Conservation (phyloP, 768 basidiomycete species). For the Inosperma sp. region DNA sequence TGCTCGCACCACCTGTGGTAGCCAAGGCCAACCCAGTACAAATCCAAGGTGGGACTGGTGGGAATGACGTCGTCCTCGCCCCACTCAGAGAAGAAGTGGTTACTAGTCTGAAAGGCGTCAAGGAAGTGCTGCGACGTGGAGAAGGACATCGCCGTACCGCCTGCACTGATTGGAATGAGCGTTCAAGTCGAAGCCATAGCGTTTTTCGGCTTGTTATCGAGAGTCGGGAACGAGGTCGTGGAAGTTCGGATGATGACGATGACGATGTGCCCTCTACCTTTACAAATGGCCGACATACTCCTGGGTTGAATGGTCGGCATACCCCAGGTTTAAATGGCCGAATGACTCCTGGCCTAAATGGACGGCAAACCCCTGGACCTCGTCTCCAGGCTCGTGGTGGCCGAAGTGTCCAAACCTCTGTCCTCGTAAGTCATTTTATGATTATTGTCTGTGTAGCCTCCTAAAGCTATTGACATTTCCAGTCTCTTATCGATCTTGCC, state of each 20-base stretch:
- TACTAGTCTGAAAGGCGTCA: slow-evolving; percentile 82
- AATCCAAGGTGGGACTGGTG: slow-evolving; percentile 63
- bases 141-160: slow-evolving; percentile 87
- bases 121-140: slow-evolving; percentile 79
- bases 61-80: slow-evolving; percentile 56
- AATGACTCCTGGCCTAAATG: slow-evolving; percentile 36
- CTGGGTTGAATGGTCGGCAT: slow-evolving; percentile 30
- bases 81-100: slow-evolving; percentile 91
- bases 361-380: slow-evolving; percentile 41
- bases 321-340: slow-evolving; percentile 45
- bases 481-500: slow-evolving; percentile 94
- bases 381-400: slow-evolving; percentile 73
- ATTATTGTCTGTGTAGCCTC: neutral
- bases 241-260: slow-evolving; percentile 39
- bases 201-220: slow-evolving; percentile 93
- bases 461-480: slow-evolving; percentile 7
- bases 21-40: slow-evolving; percentile 59
- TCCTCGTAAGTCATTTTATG: slow-evolving; percentile 49
- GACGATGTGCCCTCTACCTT: slow-evolving; percentile 30
- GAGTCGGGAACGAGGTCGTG: slow-evolving; percentile 60
- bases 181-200: slow-evolving; percentile 91
- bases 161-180: slow-evolving; percentile 98
- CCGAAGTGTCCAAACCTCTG: slow-evolving; percentile 72
- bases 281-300: slow-evolving; percentile 36
- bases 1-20: slow-evolving; percentile 67